Conservation (phyloP, 164 flowering plant genomes). For the Platanus orientalis region DNA sequence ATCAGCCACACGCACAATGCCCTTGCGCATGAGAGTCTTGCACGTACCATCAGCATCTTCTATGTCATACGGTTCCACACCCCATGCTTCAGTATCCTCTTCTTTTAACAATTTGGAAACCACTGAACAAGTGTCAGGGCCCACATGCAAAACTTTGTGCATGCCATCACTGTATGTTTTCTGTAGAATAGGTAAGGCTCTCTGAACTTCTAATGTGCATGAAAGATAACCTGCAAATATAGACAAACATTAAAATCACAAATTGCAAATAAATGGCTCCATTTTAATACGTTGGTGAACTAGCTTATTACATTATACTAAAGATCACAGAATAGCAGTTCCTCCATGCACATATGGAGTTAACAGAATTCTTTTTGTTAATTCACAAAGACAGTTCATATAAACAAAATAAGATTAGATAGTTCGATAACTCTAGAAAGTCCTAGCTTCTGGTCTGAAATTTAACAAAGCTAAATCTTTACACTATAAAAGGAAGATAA, state of each 20-base stretch:
- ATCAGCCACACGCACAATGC: slow-evolving; percentile 88
- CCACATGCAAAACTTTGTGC: slow-evolving; percentile 87
- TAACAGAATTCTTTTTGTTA: background rate
- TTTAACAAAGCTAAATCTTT: too few relatives aligned
- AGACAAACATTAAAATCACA: slow-evolving; percentile 3
- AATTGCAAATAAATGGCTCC: background rate
- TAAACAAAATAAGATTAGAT: too few relatives aligned
- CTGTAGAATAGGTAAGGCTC: slow-evolving; percentile 64
- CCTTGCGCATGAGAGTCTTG: slow-evolving; percentile 68
- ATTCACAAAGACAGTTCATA: too few relatives aligned
- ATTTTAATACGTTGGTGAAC: background rate
- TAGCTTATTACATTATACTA: background rate
- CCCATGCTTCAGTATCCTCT: slow-evolving; percentile 91
- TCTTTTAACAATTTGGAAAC: slow-evolving; percentile 71
- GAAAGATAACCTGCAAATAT: slow-evolving; percentile 55
- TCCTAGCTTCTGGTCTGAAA: too few relatives aligned
- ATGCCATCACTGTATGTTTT: slow-evolving; percentile 81
- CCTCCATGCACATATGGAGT: background rate
- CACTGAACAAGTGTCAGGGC: slow-evolving; percentile 87
- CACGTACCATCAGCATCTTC: slow-evolving; percentile 76
- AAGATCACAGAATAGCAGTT: background rate
- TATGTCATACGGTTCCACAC: slow-evolving; percentile 87
- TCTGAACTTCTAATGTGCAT: slow-evolving; percentile 67
- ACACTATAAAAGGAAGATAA: too few relatives aligned
- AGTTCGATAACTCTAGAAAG: too few relatives aligned